A percentile compares a stretch with the other conserved stretches of the same genome.
These are phyloP conservation scores for Penicillium coprophilum DNA, from an alignment of 495 filamentous ascomycete genomes.

Conservation along the genomic window DNA sequence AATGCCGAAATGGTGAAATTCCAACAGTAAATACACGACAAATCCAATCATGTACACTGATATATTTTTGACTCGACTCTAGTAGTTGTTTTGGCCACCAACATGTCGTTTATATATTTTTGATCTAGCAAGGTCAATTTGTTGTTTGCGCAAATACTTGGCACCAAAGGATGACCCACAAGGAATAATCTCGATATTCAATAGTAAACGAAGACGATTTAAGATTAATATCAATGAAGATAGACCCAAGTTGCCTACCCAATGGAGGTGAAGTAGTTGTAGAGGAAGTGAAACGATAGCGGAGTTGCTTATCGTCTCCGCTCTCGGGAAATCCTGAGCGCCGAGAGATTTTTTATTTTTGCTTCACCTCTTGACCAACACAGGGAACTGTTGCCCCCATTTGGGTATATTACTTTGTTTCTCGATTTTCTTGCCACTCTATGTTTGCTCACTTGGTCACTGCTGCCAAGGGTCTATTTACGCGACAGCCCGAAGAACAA, in stretches of 20 bases:
- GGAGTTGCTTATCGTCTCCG: slow-evolving; percentile 20
- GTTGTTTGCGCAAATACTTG: not conserved
- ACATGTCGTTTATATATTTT: not conserved
- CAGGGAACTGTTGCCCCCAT: slow-evolving; percentile 3
- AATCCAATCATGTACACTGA: no score
- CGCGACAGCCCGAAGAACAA: slow-evolving; percentile 29
- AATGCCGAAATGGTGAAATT: not conserved
- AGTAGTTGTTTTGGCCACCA: not conserved
- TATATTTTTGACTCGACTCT: not conserved
- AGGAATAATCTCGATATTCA: not conserved
- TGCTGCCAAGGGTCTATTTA: slow-evolving; percentile 46
- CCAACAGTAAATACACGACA: not conserved
- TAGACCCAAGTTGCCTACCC: not conserved
- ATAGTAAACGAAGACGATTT: not conserved
- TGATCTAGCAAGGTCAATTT: not conserved
- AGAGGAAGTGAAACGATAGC: not conserved
- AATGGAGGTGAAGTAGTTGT: not conserved
- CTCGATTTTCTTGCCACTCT: slow-evolving; percentile 23
- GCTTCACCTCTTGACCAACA: slow-evolving; percentile 19
- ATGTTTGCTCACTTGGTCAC: slow-evolving; percentile 49
- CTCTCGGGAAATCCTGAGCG: slow-evolving; percentile 35
- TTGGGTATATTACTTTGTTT: slow-evolving; percentile 9
- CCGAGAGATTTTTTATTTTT: slow-evolving; percentile 41
- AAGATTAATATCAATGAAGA: not conserved
- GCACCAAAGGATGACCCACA: not conserved